Percentiles rank a stretch among this genome's conserved stretches.
Evolutionary conservation across 2,329 filamentous ascomycete genomes (phyloP).

Genomic region (Ascochyta pisi): DNA sequence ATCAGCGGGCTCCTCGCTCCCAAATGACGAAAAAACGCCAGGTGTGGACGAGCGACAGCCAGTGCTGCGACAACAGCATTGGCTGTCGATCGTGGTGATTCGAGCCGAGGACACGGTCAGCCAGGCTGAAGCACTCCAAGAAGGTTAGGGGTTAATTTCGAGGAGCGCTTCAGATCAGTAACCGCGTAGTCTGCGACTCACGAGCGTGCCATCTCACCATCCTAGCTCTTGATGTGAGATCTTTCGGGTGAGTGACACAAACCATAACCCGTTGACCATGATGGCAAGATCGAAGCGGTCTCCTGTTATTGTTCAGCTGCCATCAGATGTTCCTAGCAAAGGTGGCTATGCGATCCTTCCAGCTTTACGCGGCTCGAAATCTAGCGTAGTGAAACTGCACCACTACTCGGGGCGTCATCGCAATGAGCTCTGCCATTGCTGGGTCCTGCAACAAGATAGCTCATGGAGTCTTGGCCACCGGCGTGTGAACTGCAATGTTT

Average conservation of each 20-base stretch:
- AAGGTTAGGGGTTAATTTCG: constrained; percentile 16
- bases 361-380: not conserved
- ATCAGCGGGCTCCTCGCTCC: constrained; percentile 27
- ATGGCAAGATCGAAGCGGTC: not conserved
- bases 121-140: constrained; percentile 5
- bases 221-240: constrained; percentile 14
- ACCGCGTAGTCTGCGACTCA: constrained; percentile 13
- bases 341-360: not conserved
- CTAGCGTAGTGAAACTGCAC: not conserved
- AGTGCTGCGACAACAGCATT: not conserved
- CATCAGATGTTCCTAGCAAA: not conserved
- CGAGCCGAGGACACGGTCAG: constrained; percentile 7
- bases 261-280: constrained; percentile 17
- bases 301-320: constrained; percentile 6
- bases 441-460: not conserved
- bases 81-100: constrained; percentile 12
- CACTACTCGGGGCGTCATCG: not conserved
- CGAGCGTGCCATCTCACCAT: constrained; percentile 20
- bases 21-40: constrained; percentile 14
- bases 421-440: not conserved
- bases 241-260: constrained; percentile 17
- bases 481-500: not conserved
- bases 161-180: not conserved
- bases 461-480: not conserved
- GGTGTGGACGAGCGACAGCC: constrained; percentile 13